Conservation (phyloP, 2,329 filamentous ascomycete species). For the Colletotrichum lupini region DNA sequence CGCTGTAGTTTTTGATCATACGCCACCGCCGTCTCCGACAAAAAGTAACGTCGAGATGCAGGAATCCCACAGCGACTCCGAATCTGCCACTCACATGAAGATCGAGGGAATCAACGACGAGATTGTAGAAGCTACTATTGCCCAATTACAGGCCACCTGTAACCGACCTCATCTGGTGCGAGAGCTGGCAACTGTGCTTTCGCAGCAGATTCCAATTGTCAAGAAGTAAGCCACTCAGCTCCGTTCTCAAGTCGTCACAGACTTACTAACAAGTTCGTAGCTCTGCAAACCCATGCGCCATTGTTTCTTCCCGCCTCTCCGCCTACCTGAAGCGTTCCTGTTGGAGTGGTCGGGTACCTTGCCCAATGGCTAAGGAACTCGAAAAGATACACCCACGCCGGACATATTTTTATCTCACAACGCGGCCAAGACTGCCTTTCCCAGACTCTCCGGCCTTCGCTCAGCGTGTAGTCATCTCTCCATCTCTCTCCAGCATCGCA, state of each 20-base stretch:
- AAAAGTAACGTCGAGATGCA: background rate
- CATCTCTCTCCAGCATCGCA: conserved; percentile 79
- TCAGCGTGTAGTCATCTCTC: conserved; percentile 76
- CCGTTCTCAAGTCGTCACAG: conserved; percentile 13
- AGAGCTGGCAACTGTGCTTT: conserved; percentile 85
- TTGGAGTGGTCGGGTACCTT: conserved; percentile 82
- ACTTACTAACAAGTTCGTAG: conserved; percentile 58
- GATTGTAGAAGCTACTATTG: conserved; percentile 90
- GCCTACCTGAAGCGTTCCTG: conserved; percentile 88
- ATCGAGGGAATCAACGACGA: conserved; percentile 91
- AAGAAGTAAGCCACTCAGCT: conserved; percentile 77
- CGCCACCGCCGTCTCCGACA: conserved; percentile 65
- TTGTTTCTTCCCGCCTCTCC: conserved; percentile 92
- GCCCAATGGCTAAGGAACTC: conserved; percentile 91
- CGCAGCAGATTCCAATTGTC: conserved; percentile 81
- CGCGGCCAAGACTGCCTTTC: conserved; percentile 84
- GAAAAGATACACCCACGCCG: conserved; percentile 92
- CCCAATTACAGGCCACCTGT: conserved; percentile 87
- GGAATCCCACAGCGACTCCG: background rate
- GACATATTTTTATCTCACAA: conserved; percentile 96
- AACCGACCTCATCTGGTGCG: conserved; percentile 96
- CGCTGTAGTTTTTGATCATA: conserved; percentile 71
- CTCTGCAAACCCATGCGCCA: conserved; percentile 93
- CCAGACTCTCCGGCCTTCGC: conserved; percentile 56
- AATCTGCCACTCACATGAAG: conserved; percentile 53